Evolutionary conservation across 352 stramenopile species (phyloP), one percentile per base, ranked within the genome.

Genomic region (Phytophthora fragariaefolia): DNA sequence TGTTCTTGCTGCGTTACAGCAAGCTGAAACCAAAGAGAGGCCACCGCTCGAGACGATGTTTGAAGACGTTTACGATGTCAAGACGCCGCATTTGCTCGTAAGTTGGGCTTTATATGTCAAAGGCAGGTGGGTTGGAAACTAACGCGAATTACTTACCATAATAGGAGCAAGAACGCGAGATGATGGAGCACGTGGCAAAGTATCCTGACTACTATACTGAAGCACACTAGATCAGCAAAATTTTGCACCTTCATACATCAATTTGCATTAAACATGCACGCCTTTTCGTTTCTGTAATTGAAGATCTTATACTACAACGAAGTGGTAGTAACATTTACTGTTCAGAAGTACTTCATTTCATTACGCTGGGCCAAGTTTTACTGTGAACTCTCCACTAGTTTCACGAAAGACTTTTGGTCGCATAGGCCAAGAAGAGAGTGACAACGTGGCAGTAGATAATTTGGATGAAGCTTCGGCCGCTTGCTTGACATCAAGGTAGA

Each of bases 51-150:
- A 92, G 23, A 94, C 91, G 23, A 90, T 99, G 69, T 99, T 99
- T 67, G 87, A 97, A 30, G 98, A 99, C 73, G 97, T 99, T 4
- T 99, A 99, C 69, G 73, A 97, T 51, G 84, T 97, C 50, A 98
- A 98, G 70, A 94, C 96, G 26, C 82, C 72, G 8, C 90, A 99
- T 68, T 77, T 99, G 13, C 56, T 95, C 51, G 86, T 96, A 82
- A 30, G 74, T 75, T 59, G n/a, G 20, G 27, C 17, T 18, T 32
- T 24, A 17, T 20, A 34, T 51, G 7, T 56, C 56, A 24, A 15
- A 43, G 9, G 18, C 12, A 10, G 38, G n/a, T 32, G 3, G 15
- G 12, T 13, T 77, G 36, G 26, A 28, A 26, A 48, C 34, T 60
- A 9, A 71, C 20, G 57, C 30, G 6, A 45, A 22, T 66, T 64